phyloP scores from a whole-genome alignment of 352 stramenopile species.

The Thalassiosira sp. region DNA sequence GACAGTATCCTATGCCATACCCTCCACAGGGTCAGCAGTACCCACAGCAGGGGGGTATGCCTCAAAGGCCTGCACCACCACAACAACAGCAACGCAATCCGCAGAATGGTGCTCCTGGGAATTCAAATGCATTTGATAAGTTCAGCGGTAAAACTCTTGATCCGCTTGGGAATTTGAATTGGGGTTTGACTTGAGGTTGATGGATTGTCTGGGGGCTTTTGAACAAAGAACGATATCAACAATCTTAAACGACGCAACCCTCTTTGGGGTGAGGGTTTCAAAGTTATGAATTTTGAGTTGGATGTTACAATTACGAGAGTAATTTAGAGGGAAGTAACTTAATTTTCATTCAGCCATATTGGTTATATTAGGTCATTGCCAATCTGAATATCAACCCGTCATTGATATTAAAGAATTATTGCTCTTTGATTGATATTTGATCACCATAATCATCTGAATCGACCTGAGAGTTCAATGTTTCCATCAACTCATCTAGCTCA shows the following conservation, averaged over 20 bases:
- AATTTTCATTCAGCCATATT: conserved; percentile 7
- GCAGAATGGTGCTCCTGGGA: conserved; percentile 23
- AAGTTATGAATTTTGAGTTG: conserved; percentile 1
- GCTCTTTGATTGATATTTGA: too few relatives aligned
- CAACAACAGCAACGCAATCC: conserved; percentile 50
- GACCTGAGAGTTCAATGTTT: conserved; percentile 42
- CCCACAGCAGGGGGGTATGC: conserved; percentile 21
- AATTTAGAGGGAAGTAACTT: neutral
- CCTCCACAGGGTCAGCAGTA: conserved; percentile 18
- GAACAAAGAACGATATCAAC: neutral
- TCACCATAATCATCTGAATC: conserved; percentile 25
- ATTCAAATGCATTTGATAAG: conserved; percentile 61
- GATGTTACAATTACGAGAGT: conserved; percentile 9
- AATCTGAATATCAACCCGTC: too few relatives aligned
- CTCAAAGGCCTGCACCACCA: conserved; percentile 19
- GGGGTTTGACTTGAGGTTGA: conserved; percentile 24
- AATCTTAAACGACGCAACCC: neutral
- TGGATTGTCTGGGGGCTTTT: neutral
- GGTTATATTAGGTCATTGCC: too few relatives aligned
- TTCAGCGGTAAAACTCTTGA: conserved; percentile 49
- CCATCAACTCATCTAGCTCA: conserved; percentile 54
- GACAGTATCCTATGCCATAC: conserved; percentile 48
- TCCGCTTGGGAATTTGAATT: conserved; percentile 56
- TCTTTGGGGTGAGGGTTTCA: neutral
- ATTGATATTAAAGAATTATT: too few relatives aligned